phyloP scores from a whole-genome alignment of 2,329 filamentous ascomycete genomes.

The Ilyonectria sp. region DNA sequence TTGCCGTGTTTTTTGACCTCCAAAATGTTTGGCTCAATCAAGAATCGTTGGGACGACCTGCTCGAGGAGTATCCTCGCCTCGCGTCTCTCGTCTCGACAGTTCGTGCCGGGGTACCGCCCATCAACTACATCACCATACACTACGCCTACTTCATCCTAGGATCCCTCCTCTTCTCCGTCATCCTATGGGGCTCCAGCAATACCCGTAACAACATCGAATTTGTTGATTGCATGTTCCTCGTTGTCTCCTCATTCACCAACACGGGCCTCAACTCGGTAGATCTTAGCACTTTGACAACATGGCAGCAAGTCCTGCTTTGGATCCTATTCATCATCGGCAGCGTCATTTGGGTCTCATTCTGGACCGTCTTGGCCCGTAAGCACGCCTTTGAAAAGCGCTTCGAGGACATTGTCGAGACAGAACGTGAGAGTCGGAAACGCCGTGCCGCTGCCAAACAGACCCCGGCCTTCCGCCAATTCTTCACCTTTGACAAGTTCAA shows the following conservation, averaged over 20 bases:
- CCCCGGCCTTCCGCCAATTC: constrained; percentile 34
- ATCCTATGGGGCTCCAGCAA: constrained; percentile 74
- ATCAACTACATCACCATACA: constrained; percentile 77
- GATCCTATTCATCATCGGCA: constrained; percentile 76
- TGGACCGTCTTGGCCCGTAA: constrained; percentile 74
- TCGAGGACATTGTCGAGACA: constrained; percentile 66
- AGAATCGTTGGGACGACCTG: constrained; percentile 40
- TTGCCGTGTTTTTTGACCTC: constrained; percentile 24
- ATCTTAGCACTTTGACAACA: constrained; percentile 74
- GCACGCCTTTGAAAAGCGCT: constrained; percentile 73
- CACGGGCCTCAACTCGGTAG: constrained; percentile 78
- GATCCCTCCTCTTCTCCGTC: constrained; percentile 68
- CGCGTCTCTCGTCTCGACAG: constrained; percentile 12
- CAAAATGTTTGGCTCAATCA: constrained; percentile 42
- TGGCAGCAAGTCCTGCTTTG: constrained; percentile 79
- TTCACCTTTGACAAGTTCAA: constrained; percentile 42
- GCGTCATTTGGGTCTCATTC: constrained; percentile 76
- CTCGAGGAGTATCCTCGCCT: constrained; percentile 41
- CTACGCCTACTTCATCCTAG: constrained; percentile 75
- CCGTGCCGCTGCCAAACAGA: constrained; percentile 25
- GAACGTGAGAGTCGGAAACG: constrained; percentile 52
- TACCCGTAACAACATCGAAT: constrained; percentile 67
- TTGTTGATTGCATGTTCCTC: constrained; percentile 77
- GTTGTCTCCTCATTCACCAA: constrained; percentile 77
- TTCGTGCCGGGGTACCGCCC: constrained; percentile 52